Conservation (phyloP, 371 early-diverging fungal species). For the Mortierella sp. region DNA sequence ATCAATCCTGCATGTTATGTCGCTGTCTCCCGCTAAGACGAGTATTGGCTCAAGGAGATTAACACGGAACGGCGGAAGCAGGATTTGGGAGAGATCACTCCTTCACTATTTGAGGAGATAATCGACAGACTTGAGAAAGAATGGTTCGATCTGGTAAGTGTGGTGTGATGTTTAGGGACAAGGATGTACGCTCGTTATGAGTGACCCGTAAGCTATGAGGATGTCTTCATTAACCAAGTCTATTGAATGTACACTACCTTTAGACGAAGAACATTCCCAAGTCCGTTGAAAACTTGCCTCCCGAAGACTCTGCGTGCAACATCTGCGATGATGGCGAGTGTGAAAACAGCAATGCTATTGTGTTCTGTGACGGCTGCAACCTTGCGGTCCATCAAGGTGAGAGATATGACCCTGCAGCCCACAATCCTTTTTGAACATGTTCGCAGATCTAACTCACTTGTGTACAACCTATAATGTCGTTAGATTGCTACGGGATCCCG, state of each 20-base stretch:
- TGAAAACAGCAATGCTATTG: conserved; percentile 98
- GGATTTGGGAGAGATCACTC: conserved; percentile 62
- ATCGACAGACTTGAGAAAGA: conserved; percentile 96
- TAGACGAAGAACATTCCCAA: conserved; percentile 72
- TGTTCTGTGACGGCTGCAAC: conserved; percentile 99
- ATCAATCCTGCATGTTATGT: no score
- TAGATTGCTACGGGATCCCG: conserved; percentile 99
- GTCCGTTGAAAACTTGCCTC: conserved; percentile 58
- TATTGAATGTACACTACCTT: background rate
- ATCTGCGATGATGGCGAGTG: conserved; percentile 97
- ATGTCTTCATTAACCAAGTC: background rate
- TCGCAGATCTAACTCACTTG: background rate
- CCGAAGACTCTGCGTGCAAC: conserved; percentile 90
- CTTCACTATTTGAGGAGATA: conserved; percentile 84
- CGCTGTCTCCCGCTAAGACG: conserved; percentile 55
- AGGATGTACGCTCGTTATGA: background rate
- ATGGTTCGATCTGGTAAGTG: conserved; percentile 90
- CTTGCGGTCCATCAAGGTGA: conserved; percentile 97
- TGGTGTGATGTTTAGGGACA: conserved; percentile 8
- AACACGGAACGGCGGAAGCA: conserved; percentile 74
- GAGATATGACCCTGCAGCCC: no score
- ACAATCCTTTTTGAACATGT: no score
- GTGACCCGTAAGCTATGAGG: background rate
- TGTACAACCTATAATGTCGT: background rate
- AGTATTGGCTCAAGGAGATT: conserved; percentile 77